Conservation (phyloP, 78 protist genomes). For the Neovahlkampfia damariscottae region DNA sequence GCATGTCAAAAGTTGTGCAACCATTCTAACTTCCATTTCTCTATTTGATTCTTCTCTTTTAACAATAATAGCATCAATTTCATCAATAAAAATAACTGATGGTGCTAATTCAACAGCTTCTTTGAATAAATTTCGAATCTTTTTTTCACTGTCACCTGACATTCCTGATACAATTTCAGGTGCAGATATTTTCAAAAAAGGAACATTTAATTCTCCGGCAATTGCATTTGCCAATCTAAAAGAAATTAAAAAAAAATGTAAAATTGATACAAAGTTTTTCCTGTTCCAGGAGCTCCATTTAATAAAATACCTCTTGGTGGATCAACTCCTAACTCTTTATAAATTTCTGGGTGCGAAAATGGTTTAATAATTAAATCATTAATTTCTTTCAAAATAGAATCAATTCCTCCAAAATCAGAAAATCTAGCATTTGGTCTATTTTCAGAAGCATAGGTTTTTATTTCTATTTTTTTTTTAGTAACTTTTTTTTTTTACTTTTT, state of each 20-base stretch:
- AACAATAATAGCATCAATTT: constrained; percentile 93
- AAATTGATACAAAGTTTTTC: constrained; percentile 83
- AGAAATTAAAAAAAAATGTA: too few relatives aligned
- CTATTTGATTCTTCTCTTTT: constrained; percentile 82
- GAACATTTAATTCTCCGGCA: constrained; percentile 58
- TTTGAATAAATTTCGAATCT: constrained; percentile 60
- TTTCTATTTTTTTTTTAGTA: not conserved
- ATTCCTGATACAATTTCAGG: constrained; percentile 87
- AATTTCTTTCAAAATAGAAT: constrained; percentile 42
- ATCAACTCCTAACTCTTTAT: constrained; percentile 49
- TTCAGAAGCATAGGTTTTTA: not conserved
- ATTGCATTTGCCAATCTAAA: constrained; percentile 74
- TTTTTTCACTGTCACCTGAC: constrained; percentile 89
- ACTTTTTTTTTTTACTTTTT: not conserved
- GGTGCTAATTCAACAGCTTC: constrained; percentile 70
- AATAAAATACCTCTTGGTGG: constrained; percentile 79
- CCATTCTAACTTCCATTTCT: constrained; percentile 95
- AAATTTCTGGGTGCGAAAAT: constrained; percentile 72
- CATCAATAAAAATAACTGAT: constrained; percentile 87
- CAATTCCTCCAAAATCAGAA: constrained; percentile 67
- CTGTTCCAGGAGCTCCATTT: constrained; percentile 94
- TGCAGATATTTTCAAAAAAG: constrained; percentile 62
- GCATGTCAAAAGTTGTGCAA: constrained; percentile 92
- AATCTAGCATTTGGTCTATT: constrained; percentile 33
- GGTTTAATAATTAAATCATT: constrained; percentile 77